Conservation (phyloP, 23 red algal species). For the Porphyridium purpureum region DNA sequence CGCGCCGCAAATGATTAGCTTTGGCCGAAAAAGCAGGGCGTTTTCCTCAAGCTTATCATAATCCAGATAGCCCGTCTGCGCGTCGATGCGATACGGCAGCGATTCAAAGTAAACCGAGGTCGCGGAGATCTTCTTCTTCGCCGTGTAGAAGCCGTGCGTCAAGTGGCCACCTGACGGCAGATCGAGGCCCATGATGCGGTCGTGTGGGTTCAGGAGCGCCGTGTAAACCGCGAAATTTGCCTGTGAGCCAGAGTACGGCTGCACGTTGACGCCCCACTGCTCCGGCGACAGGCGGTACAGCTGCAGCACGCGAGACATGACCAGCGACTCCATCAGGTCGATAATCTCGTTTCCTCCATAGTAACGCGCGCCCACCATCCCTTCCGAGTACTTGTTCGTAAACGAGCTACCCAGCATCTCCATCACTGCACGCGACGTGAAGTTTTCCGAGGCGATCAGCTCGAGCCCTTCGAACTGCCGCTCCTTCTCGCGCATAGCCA, state of each 20-base stretch:
- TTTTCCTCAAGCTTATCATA: constrained; percentile 54
- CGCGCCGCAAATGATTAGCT: constrained; percentile 68
- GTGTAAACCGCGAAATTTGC: constrained; percentile 97
- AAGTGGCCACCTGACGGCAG: constrained; percentile 90
- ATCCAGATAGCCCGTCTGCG: constrained; percentile 72
- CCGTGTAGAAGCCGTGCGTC: constrained; percentile 98
- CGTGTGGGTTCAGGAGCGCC: constrained; percentile 76
- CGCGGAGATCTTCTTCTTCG: constrained; percentile 91
- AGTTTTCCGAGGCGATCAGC: constrained; percentile 99
- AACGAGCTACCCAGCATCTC: constrained; percentile 68
- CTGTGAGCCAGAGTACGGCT: constrained; percentile 94
- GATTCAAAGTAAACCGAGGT: constrained; percentile 98
- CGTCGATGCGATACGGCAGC: constrained; percentile 80
- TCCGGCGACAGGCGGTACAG: constrained; percentile 38
- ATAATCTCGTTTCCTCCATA: constrained; percentile 95
- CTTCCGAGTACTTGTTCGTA: constrained; percentile 99
- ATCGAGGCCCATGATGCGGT: constrained; percentile 98
- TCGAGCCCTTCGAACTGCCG: constrained; percentile 90
- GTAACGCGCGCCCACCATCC: constrained; percentile 75
- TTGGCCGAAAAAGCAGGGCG: constrained; percentile 54
- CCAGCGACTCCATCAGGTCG: constrained; percentile 82
- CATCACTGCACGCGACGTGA: constrained; percentile 82
- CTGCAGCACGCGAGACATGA: constrained; percentile 74
- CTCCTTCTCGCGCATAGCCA: constrained; percentile 57
- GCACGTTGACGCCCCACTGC: constrained; percentile 98